phyloP scores from a whole-genome alignment of 257 asterid genomes.

The Rehmannia glutinosa region DNA sequence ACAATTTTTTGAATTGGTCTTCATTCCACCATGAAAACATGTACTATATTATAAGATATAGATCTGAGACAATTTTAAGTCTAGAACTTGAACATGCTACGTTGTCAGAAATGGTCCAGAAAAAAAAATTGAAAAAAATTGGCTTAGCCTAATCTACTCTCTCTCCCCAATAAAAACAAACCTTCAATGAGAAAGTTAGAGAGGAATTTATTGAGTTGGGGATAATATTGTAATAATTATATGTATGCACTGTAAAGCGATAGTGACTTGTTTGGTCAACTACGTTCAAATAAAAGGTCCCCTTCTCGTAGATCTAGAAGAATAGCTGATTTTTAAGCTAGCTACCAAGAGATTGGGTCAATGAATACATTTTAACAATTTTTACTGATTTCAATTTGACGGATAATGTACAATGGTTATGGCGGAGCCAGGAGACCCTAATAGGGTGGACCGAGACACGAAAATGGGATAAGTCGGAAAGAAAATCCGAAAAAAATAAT shows the following conservation, averaged over 20 bases:
- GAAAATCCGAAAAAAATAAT: too few relatives aligned
- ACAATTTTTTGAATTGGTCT: constrained; percentile 1
- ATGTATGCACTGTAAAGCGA: constrained; percentile 14
- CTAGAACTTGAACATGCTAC: constrained; percentile 28
- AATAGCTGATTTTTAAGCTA: constrained; percentile 12
- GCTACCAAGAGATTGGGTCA: constrained; percentile 8
- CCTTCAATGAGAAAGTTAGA: constrained; percentile 33
- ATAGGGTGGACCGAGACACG: too few relatives aligned
- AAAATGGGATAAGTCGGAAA: too few relatives aligned
- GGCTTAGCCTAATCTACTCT: constrained; percentile 16
- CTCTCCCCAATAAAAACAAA: constrained; percentile 36
- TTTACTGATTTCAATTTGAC: too few relatives aligned
- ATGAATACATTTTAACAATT: too few relatives aligned
- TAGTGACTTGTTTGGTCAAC: constrained; percentile 35
- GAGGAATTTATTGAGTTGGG: constrained; percentile 24
- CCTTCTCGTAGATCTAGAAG: constrained; percentile 32
- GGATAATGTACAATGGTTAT: too few relatives aligned
- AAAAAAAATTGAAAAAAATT: background rate
- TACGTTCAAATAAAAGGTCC: constrained; percentile 16
- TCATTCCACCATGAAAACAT: background rate
- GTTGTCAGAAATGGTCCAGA: constrained; percentile 34
- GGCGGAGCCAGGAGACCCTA: too few relatives aligned
- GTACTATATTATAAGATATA: too few relatives aligned
- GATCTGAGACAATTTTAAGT: background rate
- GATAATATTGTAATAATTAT: constrained; percentile 1